A percentile compares a stretch with the other conserved stretches of the same genome.
Conservation (phyloP, 1,139 yeast genomes). For the Nakaseomyces glabratus region DNA sequence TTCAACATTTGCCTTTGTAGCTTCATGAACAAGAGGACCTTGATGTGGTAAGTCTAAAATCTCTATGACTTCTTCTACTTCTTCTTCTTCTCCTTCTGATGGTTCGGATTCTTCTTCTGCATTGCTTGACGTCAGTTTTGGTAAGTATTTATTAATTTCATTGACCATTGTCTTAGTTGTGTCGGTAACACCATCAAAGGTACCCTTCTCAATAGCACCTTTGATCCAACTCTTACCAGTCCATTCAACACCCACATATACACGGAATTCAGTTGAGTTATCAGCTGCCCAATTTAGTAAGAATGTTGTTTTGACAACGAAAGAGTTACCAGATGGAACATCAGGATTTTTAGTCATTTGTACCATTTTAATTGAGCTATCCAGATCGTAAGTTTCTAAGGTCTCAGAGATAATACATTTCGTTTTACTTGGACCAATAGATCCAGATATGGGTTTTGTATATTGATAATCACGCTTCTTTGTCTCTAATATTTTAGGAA, state of each 20-base stretch:
- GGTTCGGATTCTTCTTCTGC: neutral
- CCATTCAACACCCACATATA: conserved; percentile 74
- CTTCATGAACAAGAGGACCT: conserved; percentile 51
- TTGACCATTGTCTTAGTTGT: conserved; percentile 42
- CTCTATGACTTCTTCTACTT: conserved; percentile 3
- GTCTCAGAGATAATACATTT: conserved; percentile 67
- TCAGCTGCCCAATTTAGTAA: conserved; percentile 58
- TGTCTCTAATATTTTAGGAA: conserved; percentile 40
- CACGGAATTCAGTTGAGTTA: conserved; percentile 56
- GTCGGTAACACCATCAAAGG: conserved; percentile 56
- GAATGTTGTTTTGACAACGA: conserved; percentile 59
- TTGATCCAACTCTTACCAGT: conserved; percentile 42
- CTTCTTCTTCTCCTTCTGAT: conserved; percentile 3
- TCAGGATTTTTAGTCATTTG: conserved; percentile 80
- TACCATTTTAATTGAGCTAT: conserved; percentile 47
- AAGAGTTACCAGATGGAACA: conserved; percentile 85
- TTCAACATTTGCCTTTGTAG: conserved; percentile 44
- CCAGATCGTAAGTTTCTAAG: conserved; percentile 51
- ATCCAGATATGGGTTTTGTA: conserved; percentile 67
- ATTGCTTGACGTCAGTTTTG: neutral
- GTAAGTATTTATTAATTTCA: conserved; percentile 31
- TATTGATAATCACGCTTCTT: conserved; percentile 55
- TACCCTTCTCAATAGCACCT: conserved; percentile 50
- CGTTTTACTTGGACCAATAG: conserved; percentile 93
- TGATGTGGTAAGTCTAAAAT: conserved; percentile 30